A percentile compares a stretch with the other conserved stretches of the same genome.
phyloP scores from a whole-genome alignment of 2,329 filamentous ascomycete genomes.

The Hymenoscyphus occultus region DNA sequence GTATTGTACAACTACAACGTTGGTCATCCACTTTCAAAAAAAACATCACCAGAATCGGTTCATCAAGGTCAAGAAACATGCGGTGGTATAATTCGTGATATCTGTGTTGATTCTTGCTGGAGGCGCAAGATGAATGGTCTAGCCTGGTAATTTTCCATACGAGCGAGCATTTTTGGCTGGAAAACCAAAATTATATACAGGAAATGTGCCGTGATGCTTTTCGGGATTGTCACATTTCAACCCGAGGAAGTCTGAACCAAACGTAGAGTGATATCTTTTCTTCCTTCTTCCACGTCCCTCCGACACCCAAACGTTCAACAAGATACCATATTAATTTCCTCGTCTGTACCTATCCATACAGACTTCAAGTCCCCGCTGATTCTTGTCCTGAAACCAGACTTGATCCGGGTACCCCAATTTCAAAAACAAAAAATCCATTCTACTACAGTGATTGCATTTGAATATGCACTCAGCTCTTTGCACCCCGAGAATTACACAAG shows the following conservation, averaged over 20 bases:
- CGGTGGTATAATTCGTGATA: slow-evolving; percentile 2
- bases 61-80: background rate
- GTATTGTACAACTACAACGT: slow-evolving; percentile 31
- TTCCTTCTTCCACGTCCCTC: slow-evolving; percentile 8
- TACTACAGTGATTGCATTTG: slow-evolving; percentile 30
- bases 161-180: slow-evolving; percentile 13
- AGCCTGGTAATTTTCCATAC: slow-evolving; percentile 4
- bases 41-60: background rate
- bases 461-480: slow-evolving; percentile 18
- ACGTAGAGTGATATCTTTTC: slow-evolving; percentile 10
- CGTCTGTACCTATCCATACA: slow-evolving; percentile 27
- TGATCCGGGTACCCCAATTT: slow-evolving; percentile 13
- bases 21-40: slow-evolving; percentile 21
- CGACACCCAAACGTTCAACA: slow-evolving; percentile 12
- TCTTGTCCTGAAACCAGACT: slow-evolving; percentile 7
- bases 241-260: slow-evolving; percentile 9
- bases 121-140: slow-evolving; percentile 3
- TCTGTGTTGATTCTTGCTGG: slow-evolving; percentile 6
- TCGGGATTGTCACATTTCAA: slow-evolving; percentile 13
- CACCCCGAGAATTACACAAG: slow-evolving; percentile 17
- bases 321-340: slow-evolving; percentile 29
- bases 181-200: slow-evolving; percentile 25
- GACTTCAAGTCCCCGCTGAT: slow-evolving; percentile 6
- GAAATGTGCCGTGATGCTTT: slow-evolving; percentile 18
- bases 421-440: slow-evolving; percentile 27